Percentiles rank a stretch among this genome's conserved stretches.
These are phyloP conservation scores for Sinapis alba DNA, from an alignment of 441 rosid genomes.

Conservation along the genomic window DNA sequence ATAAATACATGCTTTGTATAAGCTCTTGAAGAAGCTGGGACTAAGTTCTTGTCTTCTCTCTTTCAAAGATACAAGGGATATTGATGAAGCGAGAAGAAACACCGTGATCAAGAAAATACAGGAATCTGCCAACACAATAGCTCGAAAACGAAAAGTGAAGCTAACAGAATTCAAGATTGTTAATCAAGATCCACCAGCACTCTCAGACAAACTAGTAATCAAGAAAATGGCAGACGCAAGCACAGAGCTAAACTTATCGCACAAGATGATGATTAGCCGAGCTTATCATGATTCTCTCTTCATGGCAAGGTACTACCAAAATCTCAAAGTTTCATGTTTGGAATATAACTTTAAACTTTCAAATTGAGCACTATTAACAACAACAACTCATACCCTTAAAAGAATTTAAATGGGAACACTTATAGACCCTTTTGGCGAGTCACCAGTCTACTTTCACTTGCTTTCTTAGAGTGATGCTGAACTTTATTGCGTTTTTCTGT, in stretches of 20 bases:
- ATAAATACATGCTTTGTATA: background rate
- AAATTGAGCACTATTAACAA: background rate
- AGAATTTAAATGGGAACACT: background rate
- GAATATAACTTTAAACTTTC: background rate
- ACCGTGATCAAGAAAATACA: conserved; percentile 70
- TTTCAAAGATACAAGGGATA: conserved; percentile 76
- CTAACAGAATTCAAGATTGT: conserved; percentile 77
- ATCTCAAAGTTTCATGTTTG: background rate
- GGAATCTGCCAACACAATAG: conserved; percentile 67
- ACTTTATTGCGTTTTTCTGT: conserved; percentile 4
- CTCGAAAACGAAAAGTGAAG: conserved; percentile 58
- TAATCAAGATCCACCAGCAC: conserved; percentile 95
- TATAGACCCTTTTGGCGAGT: background rate
- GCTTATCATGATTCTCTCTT: conserved; percentile 96
- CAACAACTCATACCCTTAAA: background rate
- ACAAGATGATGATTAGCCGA: conserved; percentile 87
- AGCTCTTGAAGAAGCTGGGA: background rate
- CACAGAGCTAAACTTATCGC: conserved; percentile 65
- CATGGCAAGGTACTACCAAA: conserved; percentile 77
- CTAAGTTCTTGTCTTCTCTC: conserved; percentile 1
- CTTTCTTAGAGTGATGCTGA: conserved; percentile 13
- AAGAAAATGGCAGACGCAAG: conserved; percentile 73
- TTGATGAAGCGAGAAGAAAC: conserved; percentile 81
- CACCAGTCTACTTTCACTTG: background rate
- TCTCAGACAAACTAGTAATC: conserved; percentile 63